These are phyloP conservation scores for Hypoxylon lenormandii DNA, from an alignment of 495 filamentous ascomycete genomes.

Conservation along the genomic window DNA sequence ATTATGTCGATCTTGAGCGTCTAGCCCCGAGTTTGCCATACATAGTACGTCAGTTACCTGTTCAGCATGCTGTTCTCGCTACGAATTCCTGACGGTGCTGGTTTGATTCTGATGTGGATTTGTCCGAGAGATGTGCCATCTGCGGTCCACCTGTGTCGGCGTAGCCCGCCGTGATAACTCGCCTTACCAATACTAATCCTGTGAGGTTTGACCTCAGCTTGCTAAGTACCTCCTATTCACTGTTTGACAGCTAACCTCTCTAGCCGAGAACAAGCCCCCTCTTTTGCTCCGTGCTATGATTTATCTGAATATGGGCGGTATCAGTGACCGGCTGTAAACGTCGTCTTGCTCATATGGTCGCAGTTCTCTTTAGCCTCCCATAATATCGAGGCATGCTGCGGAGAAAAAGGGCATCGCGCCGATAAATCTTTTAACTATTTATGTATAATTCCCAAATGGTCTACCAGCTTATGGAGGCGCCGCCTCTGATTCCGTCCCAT, in stretches of 20 bases:
- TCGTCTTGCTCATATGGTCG: slow-evolving; percentile 4
- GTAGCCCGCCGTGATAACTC: slow-evolving; percentile 19
- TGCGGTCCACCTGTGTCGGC: slow-evolving; percentile 13
- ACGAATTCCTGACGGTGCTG: slow-evolving; percentile 14
- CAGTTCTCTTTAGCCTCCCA: slow-evolving; percentile 13
- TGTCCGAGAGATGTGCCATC: slow-evolving; percentile 33
- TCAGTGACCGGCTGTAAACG: not conserved
- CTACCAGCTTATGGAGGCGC: slow-evolving; percentile 15
- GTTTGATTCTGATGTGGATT: slow-evolving; percentile 26
- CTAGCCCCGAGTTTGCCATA: slow-evolving; percentile 25
- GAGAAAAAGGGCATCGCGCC: slow-evolving; percentile 15
- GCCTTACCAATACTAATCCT: not conserved
- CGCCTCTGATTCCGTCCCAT: slow-evolving; percentile 28
- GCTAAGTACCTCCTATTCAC: too few species aligned
- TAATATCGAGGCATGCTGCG: slow-evolving; percentile 26
- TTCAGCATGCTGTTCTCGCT: slow-evolving; percentile 5
- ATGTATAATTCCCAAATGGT: slow-evolving; percentile 7
- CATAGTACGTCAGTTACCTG: slow-evolving; percentile 14
- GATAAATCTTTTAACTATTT: slow-evolving; percentile 14
- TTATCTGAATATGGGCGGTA: not conserved
- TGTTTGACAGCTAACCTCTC: not conserved
- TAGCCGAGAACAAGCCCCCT: too few species aligned
- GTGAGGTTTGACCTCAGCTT: too few species aligned
- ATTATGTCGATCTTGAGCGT: slow-evolving; percentile 38
- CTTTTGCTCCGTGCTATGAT: too few species aligned